These are phyloP conservation scores for Lactifluus subvellereus DNA, from an alignment of 768 basidiomycete species.

Conservation along the genomic window DNA sequence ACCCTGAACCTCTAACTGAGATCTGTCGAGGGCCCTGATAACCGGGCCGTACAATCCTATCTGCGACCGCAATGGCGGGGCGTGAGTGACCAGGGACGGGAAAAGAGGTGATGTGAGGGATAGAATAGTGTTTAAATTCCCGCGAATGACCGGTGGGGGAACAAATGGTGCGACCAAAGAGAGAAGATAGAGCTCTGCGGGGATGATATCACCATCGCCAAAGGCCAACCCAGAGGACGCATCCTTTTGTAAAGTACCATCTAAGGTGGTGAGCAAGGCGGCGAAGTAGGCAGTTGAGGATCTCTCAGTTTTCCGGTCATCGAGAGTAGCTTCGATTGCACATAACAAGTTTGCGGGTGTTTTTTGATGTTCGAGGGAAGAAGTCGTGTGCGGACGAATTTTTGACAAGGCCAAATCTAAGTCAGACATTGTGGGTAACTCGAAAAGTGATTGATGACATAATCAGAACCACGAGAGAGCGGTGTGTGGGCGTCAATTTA, in stretches of 20 bases:
- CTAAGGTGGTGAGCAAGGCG: conserved; percentile 79
- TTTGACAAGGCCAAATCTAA: conserved; percentile 65
- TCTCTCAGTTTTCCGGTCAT: conserved; percentile 59
- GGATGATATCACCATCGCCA: conserved; percentile 69
- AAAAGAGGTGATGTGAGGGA: conserved; percentile 76
- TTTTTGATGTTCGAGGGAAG: conserved; percentile 81
- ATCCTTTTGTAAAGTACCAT: conserved; percentile 64
- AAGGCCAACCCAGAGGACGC: conserved; percentile 33
- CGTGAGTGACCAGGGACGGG: conserved; percentile 53
- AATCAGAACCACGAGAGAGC: neutral
- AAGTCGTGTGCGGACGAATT: conserved; percentile 80
- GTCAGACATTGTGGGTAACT: neutral
- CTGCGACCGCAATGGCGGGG: conserved; percentile 83
- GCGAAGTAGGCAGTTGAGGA: conserved; percentile 93
- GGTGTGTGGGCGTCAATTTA: too few species aligned
- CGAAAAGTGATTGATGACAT: neutral
- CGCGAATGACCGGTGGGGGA: conserved; percentile 69
- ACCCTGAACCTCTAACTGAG: conserved; percentile 59
- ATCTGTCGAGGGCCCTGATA: conserved; percentile 62
- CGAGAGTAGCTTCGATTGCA: conserved; percentile 77
- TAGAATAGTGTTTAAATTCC: conserved; percentile 66
- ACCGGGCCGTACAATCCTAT: conserved; percentile 68
- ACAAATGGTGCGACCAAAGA: conserved; percentile 75
- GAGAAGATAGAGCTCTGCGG: conserved; percentile 80
- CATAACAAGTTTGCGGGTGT: conserved; percentile 78